Base-by-base conservation (phyloP, 306 rosid genomes). In the Luffa acutangula region DNA sequence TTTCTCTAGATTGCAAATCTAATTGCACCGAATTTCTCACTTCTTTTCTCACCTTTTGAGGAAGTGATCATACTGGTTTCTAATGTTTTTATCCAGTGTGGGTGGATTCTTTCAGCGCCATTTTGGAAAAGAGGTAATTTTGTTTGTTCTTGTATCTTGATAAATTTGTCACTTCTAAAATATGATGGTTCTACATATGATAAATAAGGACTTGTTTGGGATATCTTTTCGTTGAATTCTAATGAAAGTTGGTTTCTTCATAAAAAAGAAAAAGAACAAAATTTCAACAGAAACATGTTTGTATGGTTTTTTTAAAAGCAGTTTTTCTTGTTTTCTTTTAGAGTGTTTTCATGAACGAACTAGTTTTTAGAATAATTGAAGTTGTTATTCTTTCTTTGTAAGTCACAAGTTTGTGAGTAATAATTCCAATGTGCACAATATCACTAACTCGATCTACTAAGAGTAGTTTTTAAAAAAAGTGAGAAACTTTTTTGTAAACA, bases 91-190 rank as follows among this genome's bases (percentile, higher is more conserved):
- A 81, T 80, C 76, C 46, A 94, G 98, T 79, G 98, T 87, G 48
- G 84, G 97, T 45, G 86, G 89, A 15, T 94, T 94, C 89, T 94
- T 92, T 85, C 85, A 90, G 79, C 97, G 97, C 74, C 98, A 94
- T 87, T 94, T 94, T 88, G 98, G 97, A 71, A 85, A 87, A 87
- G 98, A 94, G 97, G 98, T 94, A 89, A 13, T 13, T 64, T 51
- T 51, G 0, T 59, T 21, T 51, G 0, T 59, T 21, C 70, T 59
- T 53, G 13, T 74, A 73, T 73, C 58, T 25, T 48, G 34, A 72
- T 33, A 51, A 13, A 36, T 31, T 21, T 2, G 0, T 25, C 13
- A 63, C 71, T 15, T 37, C 10, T 36, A 15, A 65, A 65, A 63
- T 63, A 63, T 63, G 72, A 12, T 65, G 45, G 1, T 62, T 7